Percentiles rank a stretch among this genome's conserved stretches.
Evolutionary conservation across 345 rosid genomes (phyloP).

Genomic region (Brassica rapa): DNA sequence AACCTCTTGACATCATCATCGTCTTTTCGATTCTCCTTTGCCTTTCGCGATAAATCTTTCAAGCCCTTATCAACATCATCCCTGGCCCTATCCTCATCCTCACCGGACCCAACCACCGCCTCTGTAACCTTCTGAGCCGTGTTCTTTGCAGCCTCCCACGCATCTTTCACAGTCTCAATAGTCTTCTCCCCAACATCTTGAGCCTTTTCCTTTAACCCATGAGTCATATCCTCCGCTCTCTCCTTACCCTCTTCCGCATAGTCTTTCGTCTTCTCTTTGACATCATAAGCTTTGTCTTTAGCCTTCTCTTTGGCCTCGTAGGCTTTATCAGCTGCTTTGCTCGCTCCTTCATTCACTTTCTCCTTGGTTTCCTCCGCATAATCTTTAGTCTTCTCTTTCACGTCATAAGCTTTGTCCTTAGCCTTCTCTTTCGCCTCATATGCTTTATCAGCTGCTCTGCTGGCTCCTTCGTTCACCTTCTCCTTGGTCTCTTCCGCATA

Average conservation of each 20-base stretch:
- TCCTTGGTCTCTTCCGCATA: constrained; percentile 17
- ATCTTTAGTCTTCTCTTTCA: constrained; percentile 8
- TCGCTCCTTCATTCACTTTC: constrained; percentile 24
- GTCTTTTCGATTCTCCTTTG: background rate
- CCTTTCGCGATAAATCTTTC: constrained; percentile 35
- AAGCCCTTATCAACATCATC: constrained; percentile 35
- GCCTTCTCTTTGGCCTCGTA: constrained; percentile 26
- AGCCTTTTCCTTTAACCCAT: constrained; percentile 39
- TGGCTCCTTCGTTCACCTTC: constrained; percentile 23
- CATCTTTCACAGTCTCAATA: constrained; percentile 42
- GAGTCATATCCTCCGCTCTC: constrained; percentile 33
- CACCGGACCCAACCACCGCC: constrained; percentile 40
- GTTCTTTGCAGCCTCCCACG: constrained; percentile 36
- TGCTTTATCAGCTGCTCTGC: constrained; percentile 27
- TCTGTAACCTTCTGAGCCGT: constrained; percentile 43
- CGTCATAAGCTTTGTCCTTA: constrained; percentile 8
- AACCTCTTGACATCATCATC: constrained; percentile 30
- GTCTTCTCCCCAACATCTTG: constrained; percentile 40
- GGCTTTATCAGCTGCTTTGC: constrained; percentile 29
- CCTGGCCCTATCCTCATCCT: constrained; percentile 27
- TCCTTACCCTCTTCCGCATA: constrained; percentile 13
- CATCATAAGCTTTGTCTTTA: constrained; percentile 24
- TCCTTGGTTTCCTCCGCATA: constrained; percentile 15
- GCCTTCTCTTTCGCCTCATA: constrained; percentile 6
- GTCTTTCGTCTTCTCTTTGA: constrained; percentile 25